Base-by-base conservation (phyloP, 305 asterid genomes). In the Rubia peregrina region DNA sequence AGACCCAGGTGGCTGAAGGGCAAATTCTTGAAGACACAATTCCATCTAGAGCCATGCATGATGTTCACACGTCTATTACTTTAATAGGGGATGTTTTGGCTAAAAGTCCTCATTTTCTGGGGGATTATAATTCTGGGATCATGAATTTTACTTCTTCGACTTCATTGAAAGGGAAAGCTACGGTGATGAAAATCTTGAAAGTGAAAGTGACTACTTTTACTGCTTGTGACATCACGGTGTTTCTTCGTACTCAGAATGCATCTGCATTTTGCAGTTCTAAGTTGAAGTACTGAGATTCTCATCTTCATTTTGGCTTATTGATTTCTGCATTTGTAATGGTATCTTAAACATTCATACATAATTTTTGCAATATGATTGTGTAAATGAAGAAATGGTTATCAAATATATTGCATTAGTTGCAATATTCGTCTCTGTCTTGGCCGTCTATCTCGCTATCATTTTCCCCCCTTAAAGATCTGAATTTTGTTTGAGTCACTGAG, bases 91-190 rank as follows among this genome's bases (percentile, higher is more conserved):
- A 80, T 30, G 60, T 61, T 6, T 66, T 85, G 69, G 24, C 49
- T 5, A 7, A 65, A 1, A 77, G 67, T 66, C 73, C 80, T 19
- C 16, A 22, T 42, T 88, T 86, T 75, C 13, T 0, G 73, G 70
- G 0, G 44, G 93, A 88, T 42, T 53, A 36, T 1, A 22, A 0
- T 3, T 6, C 68, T 12, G 88, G 88, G 0, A 75, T 85, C 75
- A 65, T 83, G 69, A 88, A 84, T 48, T 84, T 86, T 65, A 86
- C 86, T 14, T 84, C 91, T 2, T 60, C 84, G 1, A 75, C 87
- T 21, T 69, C 78, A 3, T 73, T 86, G 62, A 85, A 76, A 13
- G 88, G 94, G 64, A 76, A 75, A 66, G 86, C 82, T 10, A 83
- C 80, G 68, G 80, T 83, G 69, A 67, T 80, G 73, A 83, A 80